Conservation (phyloP, 1,139 yeast species). For the Yamadazyma sp. region DNA sequence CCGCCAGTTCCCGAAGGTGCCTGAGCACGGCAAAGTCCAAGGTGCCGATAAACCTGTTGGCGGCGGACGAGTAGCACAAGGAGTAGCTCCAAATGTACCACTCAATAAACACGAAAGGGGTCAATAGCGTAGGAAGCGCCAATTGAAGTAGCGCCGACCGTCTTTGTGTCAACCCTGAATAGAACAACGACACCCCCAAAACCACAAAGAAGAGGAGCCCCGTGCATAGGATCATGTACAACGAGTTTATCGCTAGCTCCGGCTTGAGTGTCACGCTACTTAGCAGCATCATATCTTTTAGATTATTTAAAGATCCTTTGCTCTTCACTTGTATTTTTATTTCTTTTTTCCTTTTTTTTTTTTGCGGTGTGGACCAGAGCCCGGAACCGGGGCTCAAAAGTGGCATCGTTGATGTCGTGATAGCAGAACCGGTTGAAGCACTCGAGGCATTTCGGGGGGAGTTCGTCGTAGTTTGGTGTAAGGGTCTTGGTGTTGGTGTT, state of each 20-base stretch:
- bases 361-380: too few species aligned
- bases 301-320: background rate
- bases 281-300: background rate
- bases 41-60: conserved; percentile 48
- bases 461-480: too few species aligned
- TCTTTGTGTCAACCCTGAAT: conserved; percentile 59
- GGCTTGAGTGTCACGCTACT: conserved; percentile 4
- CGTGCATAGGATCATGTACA: conserved; percentile 41
- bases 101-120: conserved; percentile 47
- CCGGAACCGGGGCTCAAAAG: background rate
- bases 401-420: conserved; percentile 3
- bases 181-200: conserved; percentile 50
- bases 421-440: conserved; percentile 26
- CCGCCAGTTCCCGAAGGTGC: conserved; percentile 26
- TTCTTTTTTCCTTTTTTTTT: too few species aligned
- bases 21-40: conserved; percentile 44
- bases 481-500: too few species aligned
- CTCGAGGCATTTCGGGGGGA: conserved; percentile 20
- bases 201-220: conserved; percentile 33
- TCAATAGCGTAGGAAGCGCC: conserved; percentile 45
- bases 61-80: conserved; percentile 44
- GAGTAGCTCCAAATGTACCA: conserved; percentile 65
- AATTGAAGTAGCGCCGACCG: conserved; percentile 57
- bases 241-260: conserved; percentile 31
- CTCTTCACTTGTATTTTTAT: background rate